Base-by-base conservation (phyloP, 257 asterid species). In the Nicotiana knightiana region DNA sequence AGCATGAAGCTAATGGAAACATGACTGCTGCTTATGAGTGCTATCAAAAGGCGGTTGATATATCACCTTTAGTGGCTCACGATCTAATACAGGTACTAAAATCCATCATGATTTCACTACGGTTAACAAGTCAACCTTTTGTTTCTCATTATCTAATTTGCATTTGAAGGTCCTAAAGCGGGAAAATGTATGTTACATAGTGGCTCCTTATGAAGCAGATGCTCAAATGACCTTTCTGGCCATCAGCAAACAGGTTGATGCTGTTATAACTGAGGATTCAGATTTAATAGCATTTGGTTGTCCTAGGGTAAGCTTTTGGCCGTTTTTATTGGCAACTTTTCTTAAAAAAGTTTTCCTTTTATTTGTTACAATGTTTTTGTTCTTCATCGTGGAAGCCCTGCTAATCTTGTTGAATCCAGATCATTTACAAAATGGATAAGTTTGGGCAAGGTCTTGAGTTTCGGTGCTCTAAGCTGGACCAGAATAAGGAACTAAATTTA, bases 191-290 rank as follows among this genome's bases (percentile, higher is more conserved):
- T 82, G 90, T 68, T 96, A 92, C 55, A 79, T 96, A 5, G 99
- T 96, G 87, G 99, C 99, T 77, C 99, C 99, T 21, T 94, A 94
- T 73, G 99, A 96, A 92, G 99, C 99, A 85, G 99, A 96, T 85
- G 98, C 99, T 43, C 97, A 96, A 84, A 93, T 96, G 98, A 91
- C 99, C 37, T 94, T 91, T 89, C 82, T 96, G 89, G 97, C 98
- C 10, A 82, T 93, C 84, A 88, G 83, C 91, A 90, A 92, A 85
- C 94, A 91, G 65, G 97, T 94, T 81, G 97, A 96, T 85, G 99
- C 94, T 15, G 95, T 96, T 66, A 96, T 96, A 86, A 96, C 99
- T 0, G 99, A 96, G 88, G 99, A 96, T 85, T 96, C 99, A 0
- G 99, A 96, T 86, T 88, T 96, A 65, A 94, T 96, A 82, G 92